Conservation (phyloP, 495 filamentous ascomycete genomes). For the Penicillium psychrofluorescens region DNA sequence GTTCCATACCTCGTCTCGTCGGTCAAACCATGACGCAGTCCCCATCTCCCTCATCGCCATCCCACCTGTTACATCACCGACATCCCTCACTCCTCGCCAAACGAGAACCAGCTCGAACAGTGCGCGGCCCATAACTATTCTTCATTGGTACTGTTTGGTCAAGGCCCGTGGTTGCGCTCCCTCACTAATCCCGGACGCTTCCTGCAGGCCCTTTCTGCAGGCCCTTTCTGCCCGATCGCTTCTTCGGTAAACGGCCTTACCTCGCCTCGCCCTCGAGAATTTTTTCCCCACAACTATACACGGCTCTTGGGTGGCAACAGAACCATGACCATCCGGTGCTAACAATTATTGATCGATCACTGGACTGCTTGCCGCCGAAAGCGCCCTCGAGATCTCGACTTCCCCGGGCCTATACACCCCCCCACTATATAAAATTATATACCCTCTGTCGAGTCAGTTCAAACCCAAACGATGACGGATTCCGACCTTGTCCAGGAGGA, state of each 20-base stretch:
- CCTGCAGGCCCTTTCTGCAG: conserved; percentile 9
- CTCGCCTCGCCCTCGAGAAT: too few species aligned
- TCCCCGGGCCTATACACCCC: too few species aligned
- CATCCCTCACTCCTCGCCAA: conserved; percentile 13
- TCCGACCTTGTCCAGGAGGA: conserved; percentile 36
- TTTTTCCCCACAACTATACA: too few species aligned
- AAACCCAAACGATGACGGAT: conserved; percentile 19
- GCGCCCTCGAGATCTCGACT: too few species aligned
- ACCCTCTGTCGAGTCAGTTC: background rate
- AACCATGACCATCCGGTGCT: too few species aligned
- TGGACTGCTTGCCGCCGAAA: too few species aligned
- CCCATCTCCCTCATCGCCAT: conserved; percentile 19
- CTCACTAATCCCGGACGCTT: conserved; percentile 10
- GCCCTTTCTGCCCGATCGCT: conserved; percentile 15
- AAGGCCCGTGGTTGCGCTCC: conserved; percentile 1
- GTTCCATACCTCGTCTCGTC: background rate
- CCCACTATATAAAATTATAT: too few species aligned
- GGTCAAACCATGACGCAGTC: conserved; percentile 40
- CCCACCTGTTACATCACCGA: conserved; percentile 25
- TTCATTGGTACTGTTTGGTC: too few species aligned
- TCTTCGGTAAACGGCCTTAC: background rate
- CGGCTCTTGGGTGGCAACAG: too few species aligned
- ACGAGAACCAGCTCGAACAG: background rate
- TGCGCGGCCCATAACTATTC: background rate
- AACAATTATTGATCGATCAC: too few species aligned